These are phyloP conservation scores for Licmophora abbreviata DNA, from an alignment of 108 stramenopile species.

Conservation along the genomic window DNA sequence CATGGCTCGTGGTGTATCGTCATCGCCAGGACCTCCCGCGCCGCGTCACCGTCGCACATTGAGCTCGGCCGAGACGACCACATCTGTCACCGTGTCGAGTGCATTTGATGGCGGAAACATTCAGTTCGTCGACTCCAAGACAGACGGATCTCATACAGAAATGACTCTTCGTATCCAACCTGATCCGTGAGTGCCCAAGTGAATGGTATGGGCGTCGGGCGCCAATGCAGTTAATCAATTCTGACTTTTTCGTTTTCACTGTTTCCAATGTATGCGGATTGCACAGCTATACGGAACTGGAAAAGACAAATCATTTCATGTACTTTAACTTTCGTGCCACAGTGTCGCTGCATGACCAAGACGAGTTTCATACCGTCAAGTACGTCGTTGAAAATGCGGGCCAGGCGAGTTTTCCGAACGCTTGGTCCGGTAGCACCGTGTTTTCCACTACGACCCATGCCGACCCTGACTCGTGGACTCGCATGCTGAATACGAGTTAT, in stretches of 20 bases:
- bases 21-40: too few species aligned
- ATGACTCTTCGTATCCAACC: conserved; percentile 45
- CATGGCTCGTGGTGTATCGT: too few species aligned
- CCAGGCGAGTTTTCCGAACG: conserved; percentile 46
- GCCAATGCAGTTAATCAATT: neutral
- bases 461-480: conserved; percentile 51
- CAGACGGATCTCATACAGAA: conserved; percentile 13
- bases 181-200: conserved; percentile 28
- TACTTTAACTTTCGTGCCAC: conserved; percentile 63
- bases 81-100: conserved; percentile 48
- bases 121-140: conserved; percentile 19
- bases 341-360: conserved; percentile 16
- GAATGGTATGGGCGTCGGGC: neutral
- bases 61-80: too few species aligned
- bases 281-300: neutral
- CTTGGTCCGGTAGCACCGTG: conserved; percentile 65
- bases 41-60: too few species aligned
- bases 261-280: neutral
- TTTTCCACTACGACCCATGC: conserved; percentile 36
- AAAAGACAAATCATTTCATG: conserved; percentile 12
- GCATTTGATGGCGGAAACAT: conserved; percentile 81
- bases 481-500: conserved; percentile 50
- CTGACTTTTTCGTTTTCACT: neutral
- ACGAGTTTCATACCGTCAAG: conserved; percentile 17
- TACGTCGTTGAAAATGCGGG: conserved; percentile 67